Conservation (phyloP, 2,329 filamentous ascomycete genomes). For the Lachnum nothofagi region DNA sequence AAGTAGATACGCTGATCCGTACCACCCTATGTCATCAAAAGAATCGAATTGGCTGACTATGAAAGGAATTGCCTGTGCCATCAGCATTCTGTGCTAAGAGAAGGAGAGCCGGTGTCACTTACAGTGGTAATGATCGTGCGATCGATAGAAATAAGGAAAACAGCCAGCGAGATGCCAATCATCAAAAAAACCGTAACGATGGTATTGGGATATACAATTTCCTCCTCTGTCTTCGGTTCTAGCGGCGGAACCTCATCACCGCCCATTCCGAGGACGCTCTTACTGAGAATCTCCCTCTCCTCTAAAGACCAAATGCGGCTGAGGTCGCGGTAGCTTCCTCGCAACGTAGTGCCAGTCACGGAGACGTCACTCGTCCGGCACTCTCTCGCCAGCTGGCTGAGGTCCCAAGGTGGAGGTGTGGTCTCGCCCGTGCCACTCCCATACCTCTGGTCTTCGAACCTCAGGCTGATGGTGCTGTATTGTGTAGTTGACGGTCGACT, state of each 20-base stretch:
- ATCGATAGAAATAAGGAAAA: slow-evolving; percentile 29
- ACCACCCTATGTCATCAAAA: slow-evolving; percentile 36
- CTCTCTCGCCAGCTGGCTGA: no score
- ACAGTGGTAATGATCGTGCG: slow-evolving; percentile 26
- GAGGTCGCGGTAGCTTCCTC: no score
- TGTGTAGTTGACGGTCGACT: no score
- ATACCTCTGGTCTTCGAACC: no score
- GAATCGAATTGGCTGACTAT: slow-evolving; percentile 36
- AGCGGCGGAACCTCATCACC: neutral
- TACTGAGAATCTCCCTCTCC: no score
- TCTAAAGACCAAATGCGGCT: no score
- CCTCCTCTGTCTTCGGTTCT: slow-evolving; percentile 4
- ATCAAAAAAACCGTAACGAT: slow-evolving; percentile 25
- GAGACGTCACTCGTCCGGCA: no score
- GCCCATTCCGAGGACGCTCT: no score
- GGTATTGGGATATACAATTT: slow-evolving; percentile 23
- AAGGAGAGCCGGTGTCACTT: neutral
- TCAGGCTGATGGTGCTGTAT: no score
- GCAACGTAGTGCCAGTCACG: no score
- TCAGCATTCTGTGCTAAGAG: neutral
- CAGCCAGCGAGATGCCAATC: slow-evolving; percentile 28
- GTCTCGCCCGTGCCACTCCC: no score
- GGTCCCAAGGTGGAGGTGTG: no score
- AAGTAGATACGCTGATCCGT: slow-evolving; percentile 35
- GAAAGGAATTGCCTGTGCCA: slow-evolving; percentile 34